A percentile compares a stretch with the other conserved stretches of the same genome.
phyloP scores from a whole-genome alignment of 2,329 filamentous ascomycete genomes.

The Venturia pyrina region DNA sequence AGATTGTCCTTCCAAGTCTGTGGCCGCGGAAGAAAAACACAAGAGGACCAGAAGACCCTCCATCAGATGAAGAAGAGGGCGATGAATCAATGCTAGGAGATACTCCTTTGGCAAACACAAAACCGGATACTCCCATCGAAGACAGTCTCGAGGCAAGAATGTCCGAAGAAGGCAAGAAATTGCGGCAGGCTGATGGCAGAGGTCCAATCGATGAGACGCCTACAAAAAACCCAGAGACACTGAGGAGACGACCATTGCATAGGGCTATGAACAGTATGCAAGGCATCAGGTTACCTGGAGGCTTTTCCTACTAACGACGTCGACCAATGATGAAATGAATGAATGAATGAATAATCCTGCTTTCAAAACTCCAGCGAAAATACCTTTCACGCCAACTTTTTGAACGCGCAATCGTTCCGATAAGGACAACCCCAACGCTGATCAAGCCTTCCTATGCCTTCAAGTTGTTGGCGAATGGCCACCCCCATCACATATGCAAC shows the following conservation, averaged over 20 bases:
- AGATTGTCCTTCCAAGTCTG: constrained; percentile 70
- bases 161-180: constrained; percentile 26
- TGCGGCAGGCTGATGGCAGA: constrained; percentile 25
- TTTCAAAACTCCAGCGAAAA: too few relatives aligned
- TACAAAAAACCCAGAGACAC: neutral
- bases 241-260: neutral
- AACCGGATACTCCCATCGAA: neutral
- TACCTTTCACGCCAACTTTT: too few relatives aligned
- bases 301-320: neutral
- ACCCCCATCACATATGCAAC: too few relatives aligned
- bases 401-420: too few relatives aligned
- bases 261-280: neutral
- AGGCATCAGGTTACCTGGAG: constrained; percentile 3
- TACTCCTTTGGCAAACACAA: neutral
- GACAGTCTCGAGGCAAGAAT: constrained; percentile 24
- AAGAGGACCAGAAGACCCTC: constrained; percentile 52
- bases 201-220: neutral
- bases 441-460: too few relatives aligned
- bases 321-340: neutral
- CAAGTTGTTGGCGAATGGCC: too few relatives aligned
- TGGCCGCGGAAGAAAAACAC: constrained; percentile 83
- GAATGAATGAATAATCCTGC: neutral
- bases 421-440: too few relatives aligned
- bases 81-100: constrained; percentile 16
- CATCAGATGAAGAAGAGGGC: constrained; percentile 28